Evolutionary conservation across 345 rosid genomes (phyloP), one percentile per base, ranked within the genome.

Genomic region (Kernera saxatilis): DNA sequence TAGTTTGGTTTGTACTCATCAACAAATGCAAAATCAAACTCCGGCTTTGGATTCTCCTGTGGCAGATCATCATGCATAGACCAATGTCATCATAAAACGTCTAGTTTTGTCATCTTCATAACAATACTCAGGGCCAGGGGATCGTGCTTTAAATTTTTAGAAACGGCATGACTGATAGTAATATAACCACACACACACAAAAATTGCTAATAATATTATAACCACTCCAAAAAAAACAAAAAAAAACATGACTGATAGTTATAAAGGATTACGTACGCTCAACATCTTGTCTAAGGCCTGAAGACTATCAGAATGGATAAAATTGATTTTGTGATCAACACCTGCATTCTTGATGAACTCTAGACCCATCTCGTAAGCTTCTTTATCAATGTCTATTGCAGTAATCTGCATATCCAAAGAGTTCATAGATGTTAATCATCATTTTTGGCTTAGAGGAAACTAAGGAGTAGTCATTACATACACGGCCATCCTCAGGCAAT

Each of bases 331-430:
- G 54, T 81, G 82, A 17, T 80, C 84, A 15, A 86, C 84, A 18
- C 84, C 82, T 2, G 88, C 90, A 17, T 68, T 82, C 55, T 74
- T 71, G 32, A 88, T 84, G 58, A 77, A 73, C 7, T 84, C 91
- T 23, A 84, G 63, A 11, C 93, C 93, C 8, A 82, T 3, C 53
- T 88, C 86, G 63, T 71, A 88, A 21, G 81, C 60, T 40, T 83
- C 77, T 3, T 69, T 46, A 32, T 83, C 69, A 32, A 56, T 19
- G 64, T 88, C 93, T 50, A 86, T 76, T 2, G 85, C 87, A n/a
- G 79, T 67, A 57, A 86, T 37, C 87, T 88, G 73, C 67, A 48
- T 5, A 41, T 10, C n/a, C 26, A 51, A 53, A 36, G 32, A 17
- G 48, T 7, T 19, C 15, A 50, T 51, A 51, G 5, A 17, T 35